Evolutionary conservation across 176 grass and related monocot species (phyloP).

Genomic region (Ensete ventricosum): DNA sequence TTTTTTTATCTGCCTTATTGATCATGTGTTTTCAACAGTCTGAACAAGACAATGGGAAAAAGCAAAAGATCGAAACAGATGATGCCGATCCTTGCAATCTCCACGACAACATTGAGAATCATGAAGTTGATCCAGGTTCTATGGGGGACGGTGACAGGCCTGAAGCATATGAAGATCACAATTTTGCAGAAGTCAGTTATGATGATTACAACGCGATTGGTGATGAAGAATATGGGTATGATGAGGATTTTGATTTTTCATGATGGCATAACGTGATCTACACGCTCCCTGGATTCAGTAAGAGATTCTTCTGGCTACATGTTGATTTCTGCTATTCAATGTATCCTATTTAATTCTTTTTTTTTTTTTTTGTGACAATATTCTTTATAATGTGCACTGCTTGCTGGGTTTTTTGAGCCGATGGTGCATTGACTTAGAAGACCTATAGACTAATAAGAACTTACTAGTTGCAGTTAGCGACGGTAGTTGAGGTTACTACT

Average conservation of each 20-base stretch:
- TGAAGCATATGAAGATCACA: neutral
- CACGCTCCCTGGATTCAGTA: no score
- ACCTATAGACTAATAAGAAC: no score
- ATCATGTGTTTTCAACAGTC: neutral
- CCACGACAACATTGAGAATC: neutral
- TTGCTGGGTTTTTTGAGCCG: no score
- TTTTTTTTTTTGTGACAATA: no score
- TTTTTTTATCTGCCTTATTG: neutral
- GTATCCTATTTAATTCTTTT: no score
- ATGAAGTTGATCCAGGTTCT: neutral
- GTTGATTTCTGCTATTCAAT: no score
- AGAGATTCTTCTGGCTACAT: no score
- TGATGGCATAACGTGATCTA: neutral
- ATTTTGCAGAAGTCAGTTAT: neutral
- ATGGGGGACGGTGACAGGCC: neutral
- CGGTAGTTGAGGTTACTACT: no score
- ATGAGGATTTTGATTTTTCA: neutral
- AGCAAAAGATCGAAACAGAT: slow-evolving; percentile 11
- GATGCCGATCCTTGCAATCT: neutral
- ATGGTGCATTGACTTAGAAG: no score
- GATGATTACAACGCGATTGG: neutral
- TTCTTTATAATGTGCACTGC: no score
- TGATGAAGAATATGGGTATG: slow-evolving; percentile 7
- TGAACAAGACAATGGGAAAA: neutral
- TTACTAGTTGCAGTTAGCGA: no score